Evolutionary conservation across 768 basidiomycete species (phyloP).

Genomic region (Exsudoporus frostii): DNA sequence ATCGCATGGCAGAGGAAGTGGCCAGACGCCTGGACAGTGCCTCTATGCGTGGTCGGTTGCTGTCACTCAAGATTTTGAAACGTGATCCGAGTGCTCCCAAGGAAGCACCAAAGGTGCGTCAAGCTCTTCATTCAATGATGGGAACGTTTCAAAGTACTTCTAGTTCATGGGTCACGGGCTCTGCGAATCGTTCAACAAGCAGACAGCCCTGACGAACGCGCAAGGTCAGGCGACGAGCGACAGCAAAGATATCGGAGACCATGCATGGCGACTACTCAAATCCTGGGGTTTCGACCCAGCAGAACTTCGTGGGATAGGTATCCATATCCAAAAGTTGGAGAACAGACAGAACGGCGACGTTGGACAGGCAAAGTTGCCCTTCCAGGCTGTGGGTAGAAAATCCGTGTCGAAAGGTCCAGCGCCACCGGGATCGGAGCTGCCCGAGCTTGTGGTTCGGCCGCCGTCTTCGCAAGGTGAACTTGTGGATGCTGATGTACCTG

Average conservation of each 20-base stretch:
- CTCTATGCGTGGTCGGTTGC: constrained; percentile 63
- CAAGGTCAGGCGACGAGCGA: constrained; percentile 75
- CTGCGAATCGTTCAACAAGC: constrained; percentile 80
- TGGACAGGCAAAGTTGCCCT: constrained; percentile 63
- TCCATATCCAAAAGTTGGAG: constrained; percentile 90
- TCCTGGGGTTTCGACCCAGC: constrained; percentile 74
- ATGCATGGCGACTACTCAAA: constrained; percentile 72
- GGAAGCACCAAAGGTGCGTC: constrained; percentile 81
- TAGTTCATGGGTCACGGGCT: constrained; percentile 91
- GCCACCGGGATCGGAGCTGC: constrained; percentile 5
- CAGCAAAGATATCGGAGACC: constrained; percentile 63
- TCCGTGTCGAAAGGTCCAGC: not conserved
- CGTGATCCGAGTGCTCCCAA: constrained; percentile 82
- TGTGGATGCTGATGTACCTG: not conserved
- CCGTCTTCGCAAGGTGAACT: constrained; percentile 34
- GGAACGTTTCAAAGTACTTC: not conserved
- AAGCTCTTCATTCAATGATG: not conserved
- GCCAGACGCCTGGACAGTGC: constrained; percentile 64
- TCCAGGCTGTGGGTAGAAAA: constrained; percentile 35
- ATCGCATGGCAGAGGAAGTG: constrained; percentile 76
- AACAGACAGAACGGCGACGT: constrained; percentile 34
- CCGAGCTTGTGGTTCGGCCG: constrained; percentile 29
- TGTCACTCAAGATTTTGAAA: constrained; percentile 89
- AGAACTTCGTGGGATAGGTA: constrained; percentile 89
- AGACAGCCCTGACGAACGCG: constrained; percentile 53